A percentile compares a stretch with the other conserved stretches of the same genome.
These are phyloP conservation scores for Hypomyces rosellus DNA, from an alignment of 2,329 filamentous ascomycete species.

Conservation along the genomic window DNA sequence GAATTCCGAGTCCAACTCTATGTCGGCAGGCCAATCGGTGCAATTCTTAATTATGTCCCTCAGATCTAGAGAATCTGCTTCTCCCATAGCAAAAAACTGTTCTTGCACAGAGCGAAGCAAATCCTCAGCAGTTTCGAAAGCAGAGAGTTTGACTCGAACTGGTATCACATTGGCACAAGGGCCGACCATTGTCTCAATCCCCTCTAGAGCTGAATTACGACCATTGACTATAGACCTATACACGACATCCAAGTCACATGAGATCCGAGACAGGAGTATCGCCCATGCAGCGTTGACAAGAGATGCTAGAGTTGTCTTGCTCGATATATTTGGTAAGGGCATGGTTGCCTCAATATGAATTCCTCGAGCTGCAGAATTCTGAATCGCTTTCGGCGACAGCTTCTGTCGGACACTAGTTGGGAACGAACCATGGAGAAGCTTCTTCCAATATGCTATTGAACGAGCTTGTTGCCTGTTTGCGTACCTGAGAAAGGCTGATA, in stretches of 20 bases:
- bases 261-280: slow-evolving; percentile 28
- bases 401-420: slow-evolving; percentile 16
- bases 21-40: slow-evolving; percentile 12
- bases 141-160: slow-evolving; percentile 29
- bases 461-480: not conserved
- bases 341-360: not conserved
- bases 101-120: slow-evolving; percentile 11
- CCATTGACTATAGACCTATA: slow-evolving; percentile 35
- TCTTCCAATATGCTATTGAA: slow-evolving; percentile 35
- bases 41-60: slow-evolving; percentile 14
- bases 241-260: slow-evolving; percentile 30
- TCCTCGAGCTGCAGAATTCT: not conserved
- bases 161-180: slow-evolving; percentile 37
- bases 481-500: slow-evolving; percentile 14
- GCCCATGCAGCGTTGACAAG: slow-evolving; percentile 37
- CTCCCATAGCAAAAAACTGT: slow-evolving; percentile 10
- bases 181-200: slow-evolving; percentile 29
- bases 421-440: slow-evolving; percentile 32
- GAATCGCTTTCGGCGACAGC: not conserved
- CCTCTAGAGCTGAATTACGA: slow-evolving; percentile 29
- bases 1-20: slow-evolving; percentile 11
- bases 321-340: not conserved
- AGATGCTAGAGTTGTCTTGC: slow-evolving; percentile 22
- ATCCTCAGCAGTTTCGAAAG: not conserved
- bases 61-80: slow-evolving; percentile 14